These are phyloP conservation scores for Metarhizium guizhouense DNA, from an alignment of 2,329 filamentous ascomycete species.

Conservation along the genomic window DNA sequence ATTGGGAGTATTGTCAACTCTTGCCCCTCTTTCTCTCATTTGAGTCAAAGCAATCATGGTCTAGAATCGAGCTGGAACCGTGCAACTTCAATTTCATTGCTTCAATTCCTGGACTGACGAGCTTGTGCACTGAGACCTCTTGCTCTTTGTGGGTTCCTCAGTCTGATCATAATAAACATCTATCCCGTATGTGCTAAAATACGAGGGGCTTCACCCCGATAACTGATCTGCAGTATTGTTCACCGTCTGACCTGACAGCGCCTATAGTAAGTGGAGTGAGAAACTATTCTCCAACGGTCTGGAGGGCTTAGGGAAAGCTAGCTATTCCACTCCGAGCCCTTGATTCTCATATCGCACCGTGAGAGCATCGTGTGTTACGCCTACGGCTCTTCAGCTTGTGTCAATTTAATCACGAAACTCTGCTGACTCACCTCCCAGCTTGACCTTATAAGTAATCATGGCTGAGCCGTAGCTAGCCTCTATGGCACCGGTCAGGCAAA, in stretches of 20 bases:
- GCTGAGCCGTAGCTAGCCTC: constrained; percentile 29
- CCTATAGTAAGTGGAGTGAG: not conserved
- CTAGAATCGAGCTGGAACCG: too few relatives aligned
- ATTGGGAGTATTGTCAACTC: too few relatives aligned
- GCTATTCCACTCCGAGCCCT: not conserved
- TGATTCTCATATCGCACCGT: constrained; percentile 24
- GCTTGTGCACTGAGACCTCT: not conserved
- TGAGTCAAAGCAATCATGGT: too few relatives aligned
- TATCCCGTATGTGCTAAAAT: not conserved
- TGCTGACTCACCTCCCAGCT: constrained; percentile 24
- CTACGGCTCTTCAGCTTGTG: constrained; percentile 10
- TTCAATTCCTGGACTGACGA: not conserved
- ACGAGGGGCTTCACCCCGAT: not conserved
- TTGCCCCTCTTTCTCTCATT: too few relatives aligned
- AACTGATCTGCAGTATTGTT: not conserved
- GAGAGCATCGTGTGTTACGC: constrained; percentile 27
- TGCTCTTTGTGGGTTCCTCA: not conserved
- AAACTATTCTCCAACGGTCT: not conserved
- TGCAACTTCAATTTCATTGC: not conserved
- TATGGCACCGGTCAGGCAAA: constrained; percentile 26
- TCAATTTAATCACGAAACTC: not conserved
- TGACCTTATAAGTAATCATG: constrained; percentile 27
- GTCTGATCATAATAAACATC: not conserved
- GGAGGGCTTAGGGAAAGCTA: not conserved
- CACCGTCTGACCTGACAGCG: not conserved